Evolutionary conservation across 768 basidiomycete species (phyloP), one percentile per base, ranked within the genome.

Genomic region (Leccinum disarticulatum): DNA sequence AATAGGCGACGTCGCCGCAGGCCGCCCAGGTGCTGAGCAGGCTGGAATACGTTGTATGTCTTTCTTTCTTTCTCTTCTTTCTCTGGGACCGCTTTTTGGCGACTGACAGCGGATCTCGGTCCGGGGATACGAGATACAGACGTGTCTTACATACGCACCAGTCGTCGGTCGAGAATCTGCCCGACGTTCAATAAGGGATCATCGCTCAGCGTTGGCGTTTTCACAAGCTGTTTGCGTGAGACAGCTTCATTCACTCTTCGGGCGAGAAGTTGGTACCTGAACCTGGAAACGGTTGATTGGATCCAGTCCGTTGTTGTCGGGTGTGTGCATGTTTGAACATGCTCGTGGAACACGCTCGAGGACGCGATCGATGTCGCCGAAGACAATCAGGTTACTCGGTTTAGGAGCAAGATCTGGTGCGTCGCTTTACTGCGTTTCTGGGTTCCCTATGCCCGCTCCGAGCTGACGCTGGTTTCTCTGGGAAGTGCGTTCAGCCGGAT

Each of bases 391-490:
- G 60, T 76, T 6, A 64, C 69, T 2, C 63, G 70, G 41, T 72
- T 73, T 19, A 67, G 76, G 22, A 76, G 79, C 61, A 57, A 68
- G 19, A 61, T 81, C 28, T 80, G 78, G 77, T 77, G 33, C 27
- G 33, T 13, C 33, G 13, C 33, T 35, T 35, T 35, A 15, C 35
- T 36, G 35, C 6, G 6, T 36, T 36, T 14, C 35, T 3, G 6
- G 14, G 73, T 54, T 35, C 25, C 22, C 33, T 46, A 19, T 2
- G n/a, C n/a, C 9, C 9, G 13, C 13, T 35, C 35, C 35, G 35
- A 15, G 35, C 35, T 33, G 31, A 33, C 11, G 31, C 31, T 10
- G 9, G 31, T 31, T 1, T 13, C 54, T 31, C 28, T 25, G 25
- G 25, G 25, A 25, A 25, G 25, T 25, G 59, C 72, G 0, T 79